Base-by-base conservation (phyloP, 2,329 filamentous ascomycete genomes). In the Teratosphaeriaceae sp. region DNA sequence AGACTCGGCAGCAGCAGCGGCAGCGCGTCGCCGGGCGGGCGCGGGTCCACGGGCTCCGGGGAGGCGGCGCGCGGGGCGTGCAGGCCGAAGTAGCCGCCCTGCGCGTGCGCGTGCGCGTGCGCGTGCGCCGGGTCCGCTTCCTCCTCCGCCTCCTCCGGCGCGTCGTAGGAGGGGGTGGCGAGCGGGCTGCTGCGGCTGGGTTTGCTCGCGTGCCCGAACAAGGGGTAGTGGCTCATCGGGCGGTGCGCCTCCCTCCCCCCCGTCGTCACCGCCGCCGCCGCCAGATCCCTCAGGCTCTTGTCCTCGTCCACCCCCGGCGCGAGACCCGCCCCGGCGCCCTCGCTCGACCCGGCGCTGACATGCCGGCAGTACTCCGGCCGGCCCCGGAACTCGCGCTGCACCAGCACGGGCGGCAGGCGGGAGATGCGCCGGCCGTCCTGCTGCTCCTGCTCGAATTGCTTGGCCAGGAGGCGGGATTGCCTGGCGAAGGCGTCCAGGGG, bases 401-500 rank as follows among this genome's bases (percentile, higher is more conserved):
- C 84, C 16, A 86, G 87, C 46, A 89, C 72, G 5, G 88, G 88
- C 2, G 89, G 87, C 33, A 97, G 70, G 31, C 90, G 79, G 67
- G 89, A 96, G 67, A 96, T 78, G 45, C 89, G 79, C 51, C 82
- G 80, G 38, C 86, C 88, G 49, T 78, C 77, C 59, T 78, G 81
- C 46, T 67, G 66, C 58, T 79, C 77, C 50, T 92, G 83, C 63
- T 95, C 84, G 48, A 98, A 79, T 65, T 94, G 85, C 66, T 80
- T 85, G 29, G 88, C 88, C 40, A 98, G 76, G 55, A 94, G 70
- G 45, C 90, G 83, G 56, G 89, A 94, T 61, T 97, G 90, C 49
- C 90, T 76, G 18, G 90, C 90, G 62, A 98, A 94, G 37, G 90
- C 90, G 73, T 98, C 92, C 51, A 98, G 77, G 9, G 92, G 92